Conservation (phyloP, 148 eudicot species). For the Cornus suecica region DNA sequence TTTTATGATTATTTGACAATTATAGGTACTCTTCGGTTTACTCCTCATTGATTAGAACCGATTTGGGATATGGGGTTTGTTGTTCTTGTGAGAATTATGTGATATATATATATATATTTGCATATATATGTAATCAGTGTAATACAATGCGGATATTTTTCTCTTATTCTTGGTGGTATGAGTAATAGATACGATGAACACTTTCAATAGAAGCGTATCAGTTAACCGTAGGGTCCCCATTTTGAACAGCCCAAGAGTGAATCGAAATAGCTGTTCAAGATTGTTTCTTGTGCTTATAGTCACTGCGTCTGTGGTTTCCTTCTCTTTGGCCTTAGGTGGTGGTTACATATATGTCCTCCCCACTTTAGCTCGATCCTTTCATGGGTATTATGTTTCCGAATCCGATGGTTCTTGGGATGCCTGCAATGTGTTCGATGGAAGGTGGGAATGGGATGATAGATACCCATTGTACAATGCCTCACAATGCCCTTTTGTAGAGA, state of each 20-base stretch:
- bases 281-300: constrained; percentile 29
- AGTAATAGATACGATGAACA: constrained; percentile 25
- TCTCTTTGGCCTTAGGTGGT: constrained; percentile 35
- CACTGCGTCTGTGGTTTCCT: constrained; percentile 42
- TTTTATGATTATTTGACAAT: not conserved
- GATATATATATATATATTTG: not conserved
- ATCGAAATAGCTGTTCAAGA: constrained; percentile 28
- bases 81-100: constrained; percentile 7
- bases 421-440: constrained; percentile 56
- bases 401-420: not conserved
- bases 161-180: constrained; percentile 15
- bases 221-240: constrained; percentile 34
- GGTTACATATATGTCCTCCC: constrained; percentile 47
- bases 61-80: constrained; percentile 6
- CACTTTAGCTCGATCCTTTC: constrained; percentile 29
- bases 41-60: constrained; percentile 4
- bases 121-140: not conserved
- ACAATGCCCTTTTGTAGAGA: constrained; percentile 55
- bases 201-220: constrained; percentile 35
- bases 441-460: constrained; percentile 44
- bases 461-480: constrained; percentile 66
- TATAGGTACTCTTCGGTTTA: not conserved
- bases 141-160: constrained; percentile 5
- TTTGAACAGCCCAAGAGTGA: constrained; percentile 37
- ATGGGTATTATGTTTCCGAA: constrained; percentile 19